Base-by-base conservation (phyloP, 2,329 filamentous ascomycete species). In the Ceratocystis harringtonii region DNA sequence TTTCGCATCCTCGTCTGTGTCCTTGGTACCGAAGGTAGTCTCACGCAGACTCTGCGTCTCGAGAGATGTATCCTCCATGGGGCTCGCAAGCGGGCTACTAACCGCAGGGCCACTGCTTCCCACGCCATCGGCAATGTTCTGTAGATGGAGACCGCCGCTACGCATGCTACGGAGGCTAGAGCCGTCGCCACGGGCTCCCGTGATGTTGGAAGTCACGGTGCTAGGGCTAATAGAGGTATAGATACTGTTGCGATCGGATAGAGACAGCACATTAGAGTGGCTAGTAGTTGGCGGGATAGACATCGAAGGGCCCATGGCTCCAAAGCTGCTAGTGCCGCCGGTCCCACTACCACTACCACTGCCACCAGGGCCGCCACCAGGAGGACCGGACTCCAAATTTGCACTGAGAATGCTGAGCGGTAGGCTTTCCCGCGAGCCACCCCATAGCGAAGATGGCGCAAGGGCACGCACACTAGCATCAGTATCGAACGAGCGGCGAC, bases 391-490 rank as follows among this genome's bases (percentile, higher is more conserved):
- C 19, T 64, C 65, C 6, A 87, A 78, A 71, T 86, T 90, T 66
- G 85, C 82, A 71, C 87, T 90, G 44, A 94, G 79, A 5, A 92
- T 85, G 71, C 87, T 91, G 30, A 94, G 78, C 0, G 89, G 89
- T 1, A 94, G 79, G 55, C 85, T 89, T 74, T 94, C 89, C 68
- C 89, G 84, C 71, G 87, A 90, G 55, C 89, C 89, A 57, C 89
- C 89, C 80, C 88, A 94, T 3, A 92, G 79, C 0, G 88, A 92
- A 0, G 87, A 90, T 0, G 89, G 89, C 0, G 90, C 88, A n/a
- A 95, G 77, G 1, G 90, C 90, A 55, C 90, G 87, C 48, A 94
- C 88, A 0, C 88, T 92, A 4, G 90, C 90, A 72, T 94, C 88
- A 0, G 90, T 94, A 73, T 94, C 90, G 75, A 92, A 85, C 36